Conservation (phyloP, 805 yeast species). For the Metschnikowia corniflorae region DNA sequence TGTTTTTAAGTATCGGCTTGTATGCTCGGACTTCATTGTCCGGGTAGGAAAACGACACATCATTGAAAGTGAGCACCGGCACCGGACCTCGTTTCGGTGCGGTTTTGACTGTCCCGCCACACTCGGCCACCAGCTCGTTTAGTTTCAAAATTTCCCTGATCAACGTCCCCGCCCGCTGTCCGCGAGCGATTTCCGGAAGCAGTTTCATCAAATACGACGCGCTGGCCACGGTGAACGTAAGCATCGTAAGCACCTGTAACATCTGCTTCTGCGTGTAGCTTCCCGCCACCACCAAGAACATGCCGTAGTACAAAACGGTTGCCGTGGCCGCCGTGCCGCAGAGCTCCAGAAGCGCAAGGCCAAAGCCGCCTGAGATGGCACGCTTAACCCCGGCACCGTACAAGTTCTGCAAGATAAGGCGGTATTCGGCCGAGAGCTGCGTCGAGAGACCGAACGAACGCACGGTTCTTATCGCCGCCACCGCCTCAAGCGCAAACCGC, state of each 20-base stretch:
- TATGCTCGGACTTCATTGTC: constrained; percentile 17
- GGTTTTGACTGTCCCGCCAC: constrained; percentile 2
- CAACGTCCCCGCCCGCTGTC: constrained; percentile 64
- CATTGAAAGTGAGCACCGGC: constrained; percentile 40
- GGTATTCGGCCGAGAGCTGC: constrained; percentile 43
- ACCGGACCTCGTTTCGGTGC: constrained; percentile 8
- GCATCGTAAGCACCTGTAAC: constrained; percentile 65
- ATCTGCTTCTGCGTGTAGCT: constrained; percentile 56
- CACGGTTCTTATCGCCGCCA: constrained; percentile 61
- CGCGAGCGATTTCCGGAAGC: constrained; percentile 78
- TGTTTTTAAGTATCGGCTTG: constrained; percentile 33
- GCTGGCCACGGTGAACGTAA: constrained; percentile 68
- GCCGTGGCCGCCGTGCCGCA: constrained; percentile 63
- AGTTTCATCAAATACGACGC: constrained; percentile 57
- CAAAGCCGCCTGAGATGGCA: constrained; percentile 62
- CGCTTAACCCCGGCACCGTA: constrained; percentile 44
- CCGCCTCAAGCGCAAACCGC: constrained; percentile 47
- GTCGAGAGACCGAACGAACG: constrained; percentile 50
- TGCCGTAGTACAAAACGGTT: constrained; percentile 73
- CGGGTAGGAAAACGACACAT: constrained; percentile 52
- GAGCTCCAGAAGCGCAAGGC: constrained; percentile 55
- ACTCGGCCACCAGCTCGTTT: constrained; percentile 34
- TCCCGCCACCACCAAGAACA: constrained; percentile 57
- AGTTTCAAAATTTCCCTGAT: constrained; percentile 41
- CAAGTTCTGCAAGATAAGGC: constrained; percentile 27